These are phyloP conservation scores for Zasmidium citrigriseum DNA, from an alignment of 2,329 filamentous ascomycete genomes.

Conservation along the genomic window DNA sequence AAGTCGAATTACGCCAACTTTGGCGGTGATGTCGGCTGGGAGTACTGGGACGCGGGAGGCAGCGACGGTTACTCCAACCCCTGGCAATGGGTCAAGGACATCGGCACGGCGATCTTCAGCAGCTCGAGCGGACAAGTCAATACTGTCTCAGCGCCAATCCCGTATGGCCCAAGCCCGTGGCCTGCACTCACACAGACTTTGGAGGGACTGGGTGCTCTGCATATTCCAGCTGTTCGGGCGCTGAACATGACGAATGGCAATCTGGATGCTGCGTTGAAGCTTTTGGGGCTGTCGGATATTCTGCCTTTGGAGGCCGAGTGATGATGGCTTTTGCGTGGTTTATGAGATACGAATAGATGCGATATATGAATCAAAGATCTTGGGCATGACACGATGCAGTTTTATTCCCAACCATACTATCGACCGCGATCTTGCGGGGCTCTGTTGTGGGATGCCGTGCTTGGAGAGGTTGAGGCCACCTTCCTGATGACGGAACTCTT, in stretches of 20 bases:
- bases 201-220: conserved; percentile 14
- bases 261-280: conserved; percentile 18
- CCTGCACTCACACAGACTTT: conserved; percentile 18
- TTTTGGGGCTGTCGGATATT: conserved; percentile 7
- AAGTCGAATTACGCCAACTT: conserved; percentile 26
- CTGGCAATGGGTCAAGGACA: conserved; percentile 23
- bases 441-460: too few species aligned
- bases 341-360: background rate
- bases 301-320: background rate
- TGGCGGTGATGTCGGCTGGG: conserved; percentile 32
- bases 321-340: background rate
- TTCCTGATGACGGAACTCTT: too few species aligned
- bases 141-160: conserved; percentile 4
- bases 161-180: conserved; percentile 21
- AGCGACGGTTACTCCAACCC: conserved; percentile 17
- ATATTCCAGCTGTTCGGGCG: conserved; percentile 11
- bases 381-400: too few species aligned
- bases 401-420: too few species aligned
- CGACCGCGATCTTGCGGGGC: too few species aligned
- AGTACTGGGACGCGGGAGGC: conserved; percentile 31
- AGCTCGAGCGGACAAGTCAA: background rate
- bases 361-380: too few species aligned
- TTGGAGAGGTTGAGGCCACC: too few species aligned
- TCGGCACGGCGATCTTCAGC: conserved; percentile 19
- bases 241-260: conserved; percentile 27